Evolutionary conservation across 2,329 filamentous ascomycete genomes (phyloP), one percentile per base, ranked within the genome.

Genomic region (Pseudocercospora macadamiae): DNA sequence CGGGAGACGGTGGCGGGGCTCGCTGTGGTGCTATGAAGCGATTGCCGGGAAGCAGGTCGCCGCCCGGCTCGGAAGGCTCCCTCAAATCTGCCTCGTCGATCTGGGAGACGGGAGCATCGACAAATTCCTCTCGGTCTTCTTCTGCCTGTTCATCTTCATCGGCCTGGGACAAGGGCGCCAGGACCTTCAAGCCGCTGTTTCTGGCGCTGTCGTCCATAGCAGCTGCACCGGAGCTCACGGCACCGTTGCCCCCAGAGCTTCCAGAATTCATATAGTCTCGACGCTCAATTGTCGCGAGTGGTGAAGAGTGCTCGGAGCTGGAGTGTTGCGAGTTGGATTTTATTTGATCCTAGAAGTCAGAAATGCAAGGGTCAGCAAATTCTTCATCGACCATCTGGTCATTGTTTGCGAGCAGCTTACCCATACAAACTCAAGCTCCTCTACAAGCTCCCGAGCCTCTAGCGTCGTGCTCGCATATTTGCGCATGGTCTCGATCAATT

Each of bases 351-450:
- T 39, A 16, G 12, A 39, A n/a, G 6, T 5, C 5, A 12, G 36
- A 39, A 39, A 39, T 8, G 16, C 7, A 8, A n/a, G n/a, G 36
- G 36, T 39, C 16, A 39, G 36, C 36, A 39, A 9, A 16, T 39
- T 12, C 7, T 12, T 16, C 36, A 39, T 39, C 5, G 36, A 39
- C 16, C 5, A 16, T 8, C 7, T 39, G 36, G 6, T 39, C 8
- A 39, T 32, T 12, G 12, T 7, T 6, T 32, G 28, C 28, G 6
- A 32, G 28, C 28, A 32, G 6, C 28, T 32, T 32, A 32, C 28
- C 95, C 95, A 99, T 36, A 99, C 93, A 70, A 97, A 99, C 76
- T 99, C 95, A n/a, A 99, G 85, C 75, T 99, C 95, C 8, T 87
- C 83, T 34, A 97, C 93, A 36, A 99, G 82, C 75, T 96, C 93